These are phyloP conservation scores for Hypoxylon sp. DNA, from an alignment of 2,329 filamentous ascomycete species.

Conservation along the genomic window DNA sequence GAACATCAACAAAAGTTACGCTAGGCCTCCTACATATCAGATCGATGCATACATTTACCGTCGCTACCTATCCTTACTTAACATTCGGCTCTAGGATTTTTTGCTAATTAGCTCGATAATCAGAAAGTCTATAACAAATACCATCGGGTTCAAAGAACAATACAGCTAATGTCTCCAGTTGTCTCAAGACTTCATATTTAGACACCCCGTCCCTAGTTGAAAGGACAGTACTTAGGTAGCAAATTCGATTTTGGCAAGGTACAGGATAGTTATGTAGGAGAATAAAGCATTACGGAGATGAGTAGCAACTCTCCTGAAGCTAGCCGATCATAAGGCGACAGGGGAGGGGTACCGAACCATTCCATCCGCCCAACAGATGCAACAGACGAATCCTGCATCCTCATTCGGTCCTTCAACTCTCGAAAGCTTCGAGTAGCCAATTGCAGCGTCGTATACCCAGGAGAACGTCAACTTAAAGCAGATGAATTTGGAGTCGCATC, in stretches of 20 bases:
- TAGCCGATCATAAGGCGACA: constrained; percentile 39
- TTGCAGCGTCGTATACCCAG: constrained; percentile 31
- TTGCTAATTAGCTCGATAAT: constrained; percentile 29
- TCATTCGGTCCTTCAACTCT: constrained; percentile 28
- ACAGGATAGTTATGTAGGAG: constrained; percentile 13
- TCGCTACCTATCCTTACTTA: too few species aligned
- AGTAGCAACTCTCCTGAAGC: constrained; percentile 31
- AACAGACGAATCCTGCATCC: constrained; percentile 43
- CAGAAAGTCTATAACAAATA: constrained; percentile 16
- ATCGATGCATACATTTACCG: constrained; percentile 52
- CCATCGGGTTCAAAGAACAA: constrained; percentile 10
- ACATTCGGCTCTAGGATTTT: constrained; percentile 32
- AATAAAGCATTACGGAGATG: constrained; percentile 25
- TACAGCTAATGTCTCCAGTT: constrained; percentile 4
- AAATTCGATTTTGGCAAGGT: constrained; percentile 3
- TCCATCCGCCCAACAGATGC: constrained; percentile 35
- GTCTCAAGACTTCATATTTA: constrained; percentile 1
- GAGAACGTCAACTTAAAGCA: constrained; percentile 16
- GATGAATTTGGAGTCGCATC: constrained; percentile 21
- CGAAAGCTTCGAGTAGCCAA: constrained; percentile 28
- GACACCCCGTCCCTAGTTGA: neutral
- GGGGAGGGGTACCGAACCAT: constrained; percentile 39
- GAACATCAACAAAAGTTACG: constrained; percentile 46
- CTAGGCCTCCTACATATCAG: constrained; percentile 49
- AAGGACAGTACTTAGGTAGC: constrained; percentile 13